Evolutionary conservation across 306 rosid species (phyloP).

Genomic region (Notholithocarpus densiflorus): DNA sequence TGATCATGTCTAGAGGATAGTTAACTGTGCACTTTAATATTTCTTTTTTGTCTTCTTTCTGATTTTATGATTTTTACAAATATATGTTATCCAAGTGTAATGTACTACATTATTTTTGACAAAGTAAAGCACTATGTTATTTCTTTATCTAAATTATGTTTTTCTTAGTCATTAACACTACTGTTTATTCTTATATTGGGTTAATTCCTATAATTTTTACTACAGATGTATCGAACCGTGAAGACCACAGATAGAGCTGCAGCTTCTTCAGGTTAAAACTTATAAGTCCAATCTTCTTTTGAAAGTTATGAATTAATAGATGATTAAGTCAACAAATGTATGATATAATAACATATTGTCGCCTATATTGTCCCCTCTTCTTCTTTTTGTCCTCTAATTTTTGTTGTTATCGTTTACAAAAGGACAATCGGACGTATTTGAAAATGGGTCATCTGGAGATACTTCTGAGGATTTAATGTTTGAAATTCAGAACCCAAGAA

Average conservation of each 20-base stretch:
- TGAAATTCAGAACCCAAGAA: slow-evolving; percentile 57
- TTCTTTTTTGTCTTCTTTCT: slow-evolving; percentile 8
- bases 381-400: not conserved
- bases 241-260: slow-evolving; percentile 89
- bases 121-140: not conserved
- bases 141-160: not conserved
- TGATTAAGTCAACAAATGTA: not conserved
- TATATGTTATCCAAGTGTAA: not conserved
- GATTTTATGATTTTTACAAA: not conserved
- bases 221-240: slow-evolving; percentile 97
- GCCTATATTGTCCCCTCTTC: not conserved
- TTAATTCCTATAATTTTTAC: not conserved
- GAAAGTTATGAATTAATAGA: not conserved
- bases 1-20: slow-evolving; percentile 29
- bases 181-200: not conserved
- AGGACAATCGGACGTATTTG: slow-evolving; percentile 78
- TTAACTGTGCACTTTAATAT: not conserved
- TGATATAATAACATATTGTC: not conserved
- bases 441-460: slow-evolving; percentile 90
- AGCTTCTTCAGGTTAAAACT: slow-evolving; percentile 81
- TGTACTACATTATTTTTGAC: not conserved
- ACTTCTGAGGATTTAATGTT: slow-evolving; percentile 74
- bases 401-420: not conserved
- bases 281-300: not conserved
- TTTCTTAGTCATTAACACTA: not conserved